These are phyloP conservation scores for Verticillium klebahnii DNA, from an alignment of 2,329 filamentous ascomycete genomes.

Conservation along the genomic window DNA sequence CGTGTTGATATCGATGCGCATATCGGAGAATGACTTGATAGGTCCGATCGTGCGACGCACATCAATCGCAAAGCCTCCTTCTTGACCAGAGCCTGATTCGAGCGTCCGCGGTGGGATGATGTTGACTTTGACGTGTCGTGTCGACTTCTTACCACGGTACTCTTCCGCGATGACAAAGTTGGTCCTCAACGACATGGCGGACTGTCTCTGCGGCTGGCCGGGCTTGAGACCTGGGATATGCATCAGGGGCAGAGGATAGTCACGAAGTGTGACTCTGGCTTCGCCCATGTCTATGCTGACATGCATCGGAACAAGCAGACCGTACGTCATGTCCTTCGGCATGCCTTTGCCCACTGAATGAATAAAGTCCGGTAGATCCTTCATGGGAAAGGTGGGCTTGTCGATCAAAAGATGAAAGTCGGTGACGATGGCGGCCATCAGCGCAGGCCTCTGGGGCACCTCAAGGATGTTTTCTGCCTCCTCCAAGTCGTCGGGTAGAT, in stretches of 20 bases:
- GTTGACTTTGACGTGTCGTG: conserved; percentile 73
- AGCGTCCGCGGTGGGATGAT: conserved; percentile 69
- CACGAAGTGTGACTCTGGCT: conserved; percentile 76
- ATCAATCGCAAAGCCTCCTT: conserved; percentile 73
- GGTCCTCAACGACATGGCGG: conserved; percentile 78
- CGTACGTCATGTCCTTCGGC: conserved; percentile 86
- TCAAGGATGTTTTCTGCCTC: conserved; percentile 82
- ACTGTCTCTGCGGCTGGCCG: conserved; percentile 72
- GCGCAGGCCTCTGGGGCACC: conserved; percentile 76
- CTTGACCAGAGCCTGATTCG: conserved; percentile 49
- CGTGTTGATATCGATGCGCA: conserved; percentile 88
- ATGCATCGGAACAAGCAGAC: conserved; percentile 84
- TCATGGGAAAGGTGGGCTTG: conserved; percentile 85
- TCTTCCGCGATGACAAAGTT: conserved; percentile 97
- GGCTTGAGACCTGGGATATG: conserved; percentile 82
- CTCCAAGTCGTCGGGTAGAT: conserved; percentile 74
- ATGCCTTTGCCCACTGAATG: conserved; percentile 94
- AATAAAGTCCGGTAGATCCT: conserved; percentile 77
- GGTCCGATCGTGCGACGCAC: conserved; percentile 88
- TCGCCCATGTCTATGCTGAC: conserved; percentile 88
- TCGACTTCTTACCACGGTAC: conserved; percentile 75
- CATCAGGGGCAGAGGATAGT: conserved; percentile 88
- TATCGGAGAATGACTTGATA: conserved; percentile 94
- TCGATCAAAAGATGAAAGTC: conserved; percentile 84
- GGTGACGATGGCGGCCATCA: conserved; percentile 75